Evolutionary conservation across 2,329 filamentous ascomycete genomes (phyloP).

Genomic region (Microcyclospora tardicrescens): DNA sequence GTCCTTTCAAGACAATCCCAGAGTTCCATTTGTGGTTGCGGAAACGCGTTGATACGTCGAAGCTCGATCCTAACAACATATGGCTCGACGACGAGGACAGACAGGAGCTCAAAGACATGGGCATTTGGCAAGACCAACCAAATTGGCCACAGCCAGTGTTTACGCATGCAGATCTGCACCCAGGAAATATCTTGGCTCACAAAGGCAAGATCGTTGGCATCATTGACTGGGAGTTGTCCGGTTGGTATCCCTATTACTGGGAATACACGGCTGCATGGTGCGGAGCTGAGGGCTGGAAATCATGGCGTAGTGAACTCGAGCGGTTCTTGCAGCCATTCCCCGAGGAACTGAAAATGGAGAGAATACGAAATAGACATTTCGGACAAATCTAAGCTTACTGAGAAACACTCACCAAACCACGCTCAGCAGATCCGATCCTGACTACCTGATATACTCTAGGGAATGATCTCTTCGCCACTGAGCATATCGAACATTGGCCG

Average conservation of each 20-base stretch:
- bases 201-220: conserved; percentile 34
- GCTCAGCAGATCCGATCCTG: no score
- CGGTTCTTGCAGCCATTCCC: conserved; percentile 28
- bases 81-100: conserved; percentile 2
- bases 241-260: conserved; percentile 39
- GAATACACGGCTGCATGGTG: conserved; percentile 30
- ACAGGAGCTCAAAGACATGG: conserved; percentile 23
- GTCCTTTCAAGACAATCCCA: conserved; percentile 7
- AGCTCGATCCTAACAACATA: background rate
- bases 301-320: conserved; percentile 1
- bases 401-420: no score
- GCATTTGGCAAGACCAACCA: conserved; percentile 2
- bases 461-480: conserved; percentile 2
- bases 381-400: no score
- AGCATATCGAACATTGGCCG: conserved; percentile 19
- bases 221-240: conserved; percentile 35
- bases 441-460: no score
- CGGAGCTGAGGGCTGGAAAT: conserved; percentile 16
- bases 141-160: conserved; percentile 30
- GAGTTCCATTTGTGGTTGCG: conserved; percentile 8
- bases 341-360: conserved; percentile 30
- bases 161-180: conserved; percentile 38
- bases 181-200: conserved; percentile 30
- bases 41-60: background rate
- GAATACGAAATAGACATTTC: conserved; percentile 23